phyloP scores from a whole-genome alignment of 2,329 filamentous ascomycete genomes.

The Cladosporium austrohemisphaericum region DNA sequence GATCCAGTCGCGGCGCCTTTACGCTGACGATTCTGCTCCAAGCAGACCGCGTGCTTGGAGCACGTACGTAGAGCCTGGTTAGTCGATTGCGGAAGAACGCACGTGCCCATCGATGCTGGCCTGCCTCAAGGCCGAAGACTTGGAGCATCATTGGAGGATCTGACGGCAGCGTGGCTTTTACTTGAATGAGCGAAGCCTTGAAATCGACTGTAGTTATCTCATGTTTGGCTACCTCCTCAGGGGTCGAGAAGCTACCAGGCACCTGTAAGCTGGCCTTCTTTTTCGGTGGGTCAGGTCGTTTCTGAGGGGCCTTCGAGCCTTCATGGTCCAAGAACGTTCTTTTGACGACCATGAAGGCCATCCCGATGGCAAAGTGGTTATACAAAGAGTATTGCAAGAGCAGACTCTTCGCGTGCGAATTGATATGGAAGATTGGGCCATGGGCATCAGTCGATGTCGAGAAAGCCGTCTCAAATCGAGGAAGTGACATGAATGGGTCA shows the following conservation, averaged over 20 bases:
- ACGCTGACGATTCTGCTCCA: constrained; percentile 87
- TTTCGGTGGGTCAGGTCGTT: constrained; percentile 15
- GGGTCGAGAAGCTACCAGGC: constrained; percentile 16
- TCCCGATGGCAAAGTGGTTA: constrained; percentile 82
- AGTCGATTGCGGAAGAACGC: constrained; percentile 77
- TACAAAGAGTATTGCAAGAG: constrained; percentile 88
- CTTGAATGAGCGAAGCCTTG: constrained; percentile 74
- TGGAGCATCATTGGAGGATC: constrained; percentile 93
- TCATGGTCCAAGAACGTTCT: constrained; percentile 38
- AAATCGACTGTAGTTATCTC: constrained; percentile 81
- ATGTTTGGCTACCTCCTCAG: constrained; percentile 31
- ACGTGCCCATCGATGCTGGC: constrained; percentile 80
- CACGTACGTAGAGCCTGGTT: constrained; percentile 80
- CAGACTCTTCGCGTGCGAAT: constrained; percentile 74
- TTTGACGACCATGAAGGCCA: constrained; percentile 70
- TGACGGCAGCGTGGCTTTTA: constrained; percentile 83
- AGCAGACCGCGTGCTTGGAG: constrained; percentile 73
- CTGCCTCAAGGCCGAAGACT: constrained; percentile 75
- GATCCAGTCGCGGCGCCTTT: constrained; percentile 74
- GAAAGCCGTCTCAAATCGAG: constrained; percentile 80
- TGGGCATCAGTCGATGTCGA: constrained; percentile 82
- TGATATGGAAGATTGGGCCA: constrained; percentile 82
- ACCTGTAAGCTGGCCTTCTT: constrained; percentile 23
- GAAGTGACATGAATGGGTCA: constrained; percentile 81
- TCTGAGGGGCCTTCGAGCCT: constrained; percentile 10